These are phyloP conservation scores for Clonostachys sp. DNA, from an alignment of 2,329 filamentous ascomycete genomes.

Conservation along the genomic window DNA sequence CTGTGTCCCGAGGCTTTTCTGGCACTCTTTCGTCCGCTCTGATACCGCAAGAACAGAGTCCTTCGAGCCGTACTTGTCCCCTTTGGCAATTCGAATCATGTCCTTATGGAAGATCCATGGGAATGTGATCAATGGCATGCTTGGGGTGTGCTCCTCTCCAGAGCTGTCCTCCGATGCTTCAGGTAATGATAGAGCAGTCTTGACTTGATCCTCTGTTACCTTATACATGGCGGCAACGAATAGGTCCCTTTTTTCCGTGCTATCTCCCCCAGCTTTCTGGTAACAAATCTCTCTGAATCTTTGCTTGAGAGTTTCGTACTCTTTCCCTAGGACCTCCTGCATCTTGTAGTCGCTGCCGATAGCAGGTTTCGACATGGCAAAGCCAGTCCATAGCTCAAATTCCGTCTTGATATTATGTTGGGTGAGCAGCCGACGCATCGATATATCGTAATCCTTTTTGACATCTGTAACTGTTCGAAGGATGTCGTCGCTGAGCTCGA, in stretches of 20 bases:
- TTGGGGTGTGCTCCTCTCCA: slow-evolving; percentile 4
- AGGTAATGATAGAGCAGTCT: slow-evolving; percentile 40
- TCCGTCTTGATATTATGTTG: slow-evolving; percentile 82
- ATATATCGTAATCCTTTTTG: slow-evolving; percentile 74
- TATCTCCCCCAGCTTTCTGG: slow-evolving; percentile 55
- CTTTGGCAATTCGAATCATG: slow-evolving; percentile 23
- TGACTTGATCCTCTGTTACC: slow-evolving; percentile 69
- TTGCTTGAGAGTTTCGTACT: slow-evolving; percentile 62
- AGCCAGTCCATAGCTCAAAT: slow-evolving; percentile 88
- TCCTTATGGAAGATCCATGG: slow-evolving; percentile 84
- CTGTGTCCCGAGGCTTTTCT: no score
- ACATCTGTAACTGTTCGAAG: slow-evolving; percentile 58
- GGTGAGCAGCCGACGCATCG: slow-evolving; percentile 74
- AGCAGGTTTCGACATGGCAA: slow-evolving; percentile 70
- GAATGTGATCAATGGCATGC: slow-evolving; percentile 84
- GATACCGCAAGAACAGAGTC: not conserved
- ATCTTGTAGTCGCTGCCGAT: slow-evolving; percentile 78
- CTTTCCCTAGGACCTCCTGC: slow-evolving; percentile 73
- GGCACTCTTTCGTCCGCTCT: no score
- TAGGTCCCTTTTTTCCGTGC: slow-evolving; percentile 56
- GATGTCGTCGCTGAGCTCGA: slow-evolving; percentile 46
- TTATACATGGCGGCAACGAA: slow-evolving; percentile 87
- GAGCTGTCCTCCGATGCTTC: not conserved
- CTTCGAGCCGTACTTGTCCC: slow-evolving; percentile 13
- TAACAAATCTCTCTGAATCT: slow-evolving; percentile 65